Evolutionary conservation across 768 basidiomycete species (phyloP).

Genomic region (Panellus pusillus): DNA sequence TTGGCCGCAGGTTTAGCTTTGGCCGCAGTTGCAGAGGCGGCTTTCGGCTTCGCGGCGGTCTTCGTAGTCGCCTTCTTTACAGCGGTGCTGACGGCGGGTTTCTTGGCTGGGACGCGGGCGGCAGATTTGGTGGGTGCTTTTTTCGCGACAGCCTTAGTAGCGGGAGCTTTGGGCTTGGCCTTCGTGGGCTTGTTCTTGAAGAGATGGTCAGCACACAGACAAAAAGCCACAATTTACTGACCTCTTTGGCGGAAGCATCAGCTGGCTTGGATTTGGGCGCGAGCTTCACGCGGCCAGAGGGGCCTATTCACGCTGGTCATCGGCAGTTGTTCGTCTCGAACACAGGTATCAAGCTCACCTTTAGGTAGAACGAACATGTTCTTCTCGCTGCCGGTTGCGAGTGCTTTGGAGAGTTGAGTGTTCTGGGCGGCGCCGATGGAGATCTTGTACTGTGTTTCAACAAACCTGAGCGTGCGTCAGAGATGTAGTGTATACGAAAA

Average conservation of each 20-base stretch:
- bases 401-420: conserved; percentile 77
- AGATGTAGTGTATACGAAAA: background rate
- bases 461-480: conserved; percentile 54
- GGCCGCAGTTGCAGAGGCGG: conserved; percentile 32
- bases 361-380: conserved; percentile 85
- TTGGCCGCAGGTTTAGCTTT: conserved; percentile 39
- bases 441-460: conserved; percentile 81
- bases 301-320: conserved; percentile 39
- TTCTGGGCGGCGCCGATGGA: conserved; percentile 77
- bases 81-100: conserved; percentile 35
- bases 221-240: conserved; percentile 24
- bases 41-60: conserved; percentile 30
- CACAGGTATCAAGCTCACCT: conserved; percentile 45
- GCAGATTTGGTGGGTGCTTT: conserved; percentile 33
- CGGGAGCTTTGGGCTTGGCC: conserved; percentile 41
- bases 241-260: conserved; percentile 59
- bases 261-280: conserved; percentile 50
- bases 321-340: conserved; percentile 1
- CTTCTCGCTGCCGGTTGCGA: conserved; percentile 80
- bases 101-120: conserved; percentile 14
- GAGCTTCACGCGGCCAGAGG: conserved; percentile 75
- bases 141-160: conserved; percentile 40
- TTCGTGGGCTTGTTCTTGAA: conserved; percentile 50
- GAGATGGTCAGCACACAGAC: conserved; percentile 2
- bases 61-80: conserved; percentile 36